Evolutionary conservation across 441 rosid species (phyloP), one percentile per base, ranked within the genome.

Genomic region (Erodium trifolium): DNA sequence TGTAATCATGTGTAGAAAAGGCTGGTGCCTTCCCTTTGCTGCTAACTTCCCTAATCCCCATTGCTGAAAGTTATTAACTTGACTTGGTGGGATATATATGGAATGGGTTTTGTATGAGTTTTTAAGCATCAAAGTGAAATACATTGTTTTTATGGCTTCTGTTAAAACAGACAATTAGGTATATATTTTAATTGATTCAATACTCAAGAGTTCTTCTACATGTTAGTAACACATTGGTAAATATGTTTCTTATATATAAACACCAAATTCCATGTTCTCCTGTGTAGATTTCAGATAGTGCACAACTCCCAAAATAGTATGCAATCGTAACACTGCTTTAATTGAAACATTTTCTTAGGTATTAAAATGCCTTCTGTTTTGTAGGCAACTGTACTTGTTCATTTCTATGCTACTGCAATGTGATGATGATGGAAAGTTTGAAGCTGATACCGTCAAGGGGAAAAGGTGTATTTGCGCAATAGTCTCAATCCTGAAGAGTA

Each of bases 391-490:
- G 82, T 84, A 89, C 86, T 74, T 84, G 79, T 71, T 87, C 71
- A 75, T 84, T 77, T 91, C 94, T 65, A 68, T 86, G 85, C 78
- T 96, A 77, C 78, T 90, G 74, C 85, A 80, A 70, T 92, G 88
- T 86, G 98, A 90, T 72, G 98, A 90, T 78, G 99, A 88, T 65
- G 80, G 76, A 57, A 93, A 88, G 80, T 82, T 85, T 31, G 98
- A 91, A 79, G 85, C 82, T 71, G 70, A 76, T 74, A 75, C 77
- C 53, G 79, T 78, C 77, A 86, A 73, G 72, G 93, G 85, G 67
- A 87, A 85, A 70, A 96, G 91, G 78, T 85, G 71, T 63, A 70
- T 83, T 78, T 83, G 88, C 70, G 70, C 76, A 14, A 80, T 89
- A 69, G 79, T 76, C 35, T 84, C 86, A 35, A 75, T 91, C 78